Base-by-base conservation (phyloP, 495 filamentous ascomycete genomes). In the Hypoxylon fragiforme region DNA sequence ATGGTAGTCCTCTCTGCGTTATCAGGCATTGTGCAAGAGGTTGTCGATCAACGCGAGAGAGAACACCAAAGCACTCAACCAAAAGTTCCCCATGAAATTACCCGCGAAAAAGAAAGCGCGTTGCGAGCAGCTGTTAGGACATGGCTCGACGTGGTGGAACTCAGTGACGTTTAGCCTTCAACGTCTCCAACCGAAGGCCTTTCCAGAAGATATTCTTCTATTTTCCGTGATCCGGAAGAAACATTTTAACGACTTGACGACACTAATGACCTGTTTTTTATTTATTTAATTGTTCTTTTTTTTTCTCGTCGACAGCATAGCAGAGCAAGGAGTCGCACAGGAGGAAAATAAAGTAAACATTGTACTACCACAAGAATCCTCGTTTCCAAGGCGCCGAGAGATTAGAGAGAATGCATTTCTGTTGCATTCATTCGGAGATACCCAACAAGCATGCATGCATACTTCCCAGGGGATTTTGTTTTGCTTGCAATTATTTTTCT, bases 1-100 rank as follows among this genome's bases (percentile, higher is more conserved):
- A 73, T 63, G 16, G 73, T 78, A 11, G 54, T 79, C 28, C 47
- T 79, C 11, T 74, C 74, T 12, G 74, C 76, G 8, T 47, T 79
- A 24, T 73, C 75, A 45, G 70, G 69, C n/a, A 64, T 77, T n/a
- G 74, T 77, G 11, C 71, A 69, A 22, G 75, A 76, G 13, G 72
- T 77, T 1, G 67, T 73, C 21, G 68, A 71, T 15, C 67, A 70
- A 34, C 54, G 59, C 7, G 61, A 68, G 35, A 58, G 57, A 50
- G 69, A 62, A 42, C 57, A 42, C 26, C 53, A 62, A n/a, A 30
- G 12, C 3, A 12, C 58, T 8, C 53, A 36, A 21, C 52, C 40
- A 31, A 38, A 42, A 12, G 31, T 19, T 7, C 54, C 44, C 12
- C 52, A 56, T 44, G 50, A 51, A 39, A 57, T 56, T 0, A 60